These are phyloP conservation scores for Sclerotinia sclerotiorum DNA, from an alignment of 2,329 filamentous ascomycete species.

Conservation along the genomic window DNA sequence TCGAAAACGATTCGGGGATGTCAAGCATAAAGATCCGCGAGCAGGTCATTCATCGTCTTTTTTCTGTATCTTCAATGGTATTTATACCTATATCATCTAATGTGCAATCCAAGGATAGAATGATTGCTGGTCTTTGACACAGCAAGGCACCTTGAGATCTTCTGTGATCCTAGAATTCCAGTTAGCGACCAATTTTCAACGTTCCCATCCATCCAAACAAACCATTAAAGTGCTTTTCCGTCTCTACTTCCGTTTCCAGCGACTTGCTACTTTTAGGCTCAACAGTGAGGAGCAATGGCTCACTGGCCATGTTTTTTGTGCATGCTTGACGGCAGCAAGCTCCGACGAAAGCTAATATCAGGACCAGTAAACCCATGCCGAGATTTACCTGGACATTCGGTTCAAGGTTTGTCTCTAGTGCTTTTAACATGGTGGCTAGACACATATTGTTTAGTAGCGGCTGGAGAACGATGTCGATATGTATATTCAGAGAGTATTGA, in stretches of 20 bases:
- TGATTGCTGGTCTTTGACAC: background rate
- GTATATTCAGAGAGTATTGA: background rate
- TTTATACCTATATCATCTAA: background rate
- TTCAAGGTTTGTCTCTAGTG: constrained; percentile 3
- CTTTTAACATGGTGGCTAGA: constrained; percentile 12
- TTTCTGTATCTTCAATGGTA: background rate
- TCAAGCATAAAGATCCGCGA: background rate
- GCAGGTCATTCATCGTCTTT: too few species aligned
- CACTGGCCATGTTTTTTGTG: background rate
- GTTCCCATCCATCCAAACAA: background rate
- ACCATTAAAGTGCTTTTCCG: constrained; percentile 3
- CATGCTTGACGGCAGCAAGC: background rate
- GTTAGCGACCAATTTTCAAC: background rate
- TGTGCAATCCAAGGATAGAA: background rate
- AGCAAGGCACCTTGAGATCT: background rate
- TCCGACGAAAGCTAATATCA: constrained; percentile 14
- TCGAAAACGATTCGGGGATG: background rate
- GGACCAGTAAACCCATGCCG: constrained; percentile 15
- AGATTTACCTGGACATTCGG: background rate
- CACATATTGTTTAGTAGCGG: background rate
- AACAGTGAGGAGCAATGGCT: constrained; percentile 17
- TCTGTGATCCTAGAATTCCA: background rate
- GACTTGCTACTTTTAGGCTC: background rate
- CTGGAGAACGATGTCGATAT: background rate
- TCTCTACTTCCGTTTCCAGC: constrained; percentile 3